Evolutionary conservation across 1,284 basidiomycete genomes (phyloP).

Genomic region (Pholiota adiposa): DNA sequence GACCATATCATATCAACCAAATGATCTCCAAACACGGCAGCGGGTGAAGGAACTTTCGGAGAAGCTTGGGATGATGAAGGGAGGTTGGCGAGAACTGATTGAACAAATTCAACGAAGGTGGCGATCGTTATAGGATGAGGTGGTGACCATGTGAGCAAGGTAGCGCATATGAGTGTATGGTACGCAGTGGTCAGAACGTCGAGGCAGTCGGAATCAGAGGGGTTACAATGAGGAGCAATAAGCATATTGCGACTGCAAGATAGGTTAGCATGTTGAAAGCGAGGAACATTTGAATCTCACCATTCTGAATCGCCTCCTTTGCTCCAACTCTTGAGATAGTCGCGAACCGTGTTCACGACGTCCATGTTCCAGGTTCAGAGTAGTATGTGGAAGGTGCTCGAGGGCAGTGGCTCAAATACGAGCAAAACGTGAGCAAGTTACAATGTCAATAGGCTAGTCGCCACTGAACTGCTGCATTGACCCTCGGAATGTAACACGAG

Average conservation of each 20-base stretch:
- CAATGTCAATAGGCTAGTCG: conserved; percentile 10
- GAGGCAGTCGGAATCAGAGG: conserved; percentile 50
- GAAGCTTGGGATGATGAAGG: conserved; percentile 62
- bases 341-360: conserved; percentile 49
- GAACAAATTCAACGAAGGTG: conserved; percentile 63
- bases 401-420: conserved; percentile 1
- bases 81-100: conserved; percentile 58
- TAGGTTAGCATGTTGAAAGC: conserved; percentile 10
- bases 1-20: conserved; percentile 82
- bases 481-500: conserved; percentile 1
- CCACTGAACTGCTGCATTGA: conserved; percentile 13
- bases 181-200: conserved; percentile 67
- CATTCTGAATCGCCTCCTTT: conserved; percentile 65
- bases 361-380: conserved; percentile 47
- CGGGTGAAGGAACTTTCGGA: conserved; percentile 41
- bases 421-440: conserved; percentile 19
- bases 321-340: conserved; percentile 55
- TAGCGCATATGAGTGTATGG: conserved; percentile 64
- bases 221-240: conserved; percentile 58
- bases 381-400: conserved; percentile 6
- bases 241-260: conserved; percentile 58
- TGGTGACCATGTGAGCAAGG: conserved; percentile 58
- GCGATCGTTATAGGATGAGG: conserved; percentile 48
- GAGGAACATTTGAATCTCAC: conserved; percentile 39
- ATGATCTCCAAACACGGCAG: conserved; percentile 60